These are phyloP conservation scores for Mucor mucedo DNA, from an alignment of 371 early-diverging fungal species.

Conservation along the genomic window DNA sequence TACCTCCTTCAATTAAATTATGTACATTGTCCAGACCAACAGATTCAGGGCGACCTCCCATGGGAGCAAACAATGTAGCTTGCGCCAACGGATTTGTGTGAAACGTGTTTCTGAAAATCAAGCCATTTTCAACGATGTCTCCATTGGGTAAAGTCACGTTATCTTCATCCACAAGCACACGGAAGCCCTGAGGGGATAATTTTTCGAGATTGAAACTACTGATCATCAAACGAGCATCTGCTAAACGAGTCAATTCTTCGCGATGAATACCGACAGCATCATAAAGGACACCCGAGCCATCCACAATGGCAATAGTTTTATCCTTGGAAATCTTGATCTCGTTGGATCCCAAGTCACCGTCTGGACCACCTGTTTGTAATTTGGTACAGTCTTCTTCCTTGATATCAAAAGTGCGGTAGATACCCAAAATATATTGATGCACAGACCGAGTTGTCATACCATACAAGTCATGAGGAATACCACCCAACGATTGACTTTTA, in stretches of 20 bases:
- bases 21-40: constrained; percentile 93
- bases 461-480: constrained; percentile 96
- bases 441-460: constrained; percentile 99
- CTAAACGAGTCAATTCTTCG: constrained; percentile 82
- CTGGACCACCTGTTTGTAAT: constrained; percentile 98
- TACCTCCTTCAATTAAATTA: constrained; percentile 76
- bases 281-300: constrained; percentile 94
- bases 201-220: constrained; percentile 84
- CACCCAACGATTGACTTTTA: constrained; percentile 93
- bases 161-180: constrained; percentile 91
- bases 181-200: constrained; percentile 86
- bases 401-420: constrained; percentile 87
- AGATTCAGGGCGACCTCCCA: constrained; percentile 98
- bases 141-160: constrained; percentile 90
- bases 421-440: constrained; percentile 97
- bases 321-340: constrained; percentile 98
- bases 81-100: constrained; percentile 84
- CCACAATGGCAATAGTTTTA: constrained; percentile 93
- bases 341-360: constrained; percentile 97
- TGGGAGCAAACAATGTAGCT: constrained; percentile 95
- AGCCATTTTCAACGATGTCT: constrained; percentile 84
- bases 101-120: constrained; percentile 95
- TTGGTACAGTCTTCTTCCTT: constrained; percentile 83
- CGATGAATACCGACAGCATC: constrained; percentile 93
- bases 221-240: constrained; percentile 85